A percentile compares a stretch with the other conserved stretches of the same genome.
Conservation (phyloP, 495 filamentous ascomycete species). For the Hypoxylon trugodes region DNA sequence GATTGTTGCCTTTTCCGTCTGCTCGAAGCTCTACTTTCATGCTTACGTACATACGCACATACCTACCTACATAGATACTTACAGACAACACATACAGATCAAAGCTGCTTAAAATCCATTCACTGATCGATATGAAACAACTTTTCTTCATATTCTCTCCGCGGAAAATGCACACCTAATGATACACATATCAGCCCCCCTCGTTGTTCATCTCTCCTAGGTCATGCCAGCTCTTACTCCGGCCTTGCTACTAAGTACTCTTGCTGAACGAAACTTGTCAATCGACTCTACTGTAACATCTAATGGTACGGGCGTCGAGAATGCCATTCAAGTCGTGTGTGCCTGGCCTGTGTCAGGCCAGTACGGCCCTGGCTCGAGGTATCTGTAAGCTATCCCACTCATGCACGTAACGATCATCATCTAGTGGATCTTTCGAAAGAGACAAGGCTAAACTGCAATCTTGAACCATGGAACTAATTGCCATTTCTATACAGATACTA, state of each 20-base stretch:
- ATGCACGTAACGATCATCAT: neutral
- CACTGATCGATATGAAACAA: constrained; percentile 20
- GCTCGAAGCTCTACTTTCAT: neutral
- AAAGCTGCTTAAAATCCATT: too few relatives aligned
- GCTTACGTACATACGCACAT: neutral
- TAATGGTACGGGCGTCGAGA: constrained; percentile 36
- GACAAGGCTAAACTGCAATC: neutral
- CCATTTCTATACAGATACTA: constrained; percentile 59
- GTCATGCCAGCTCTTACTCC: constrained; percentile 55
- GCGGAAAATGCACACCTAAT: constrained; percentile 9
- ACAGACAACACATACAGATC: constrained; percentile 7
- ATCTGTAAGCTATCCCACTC: constrained; percentile 54
- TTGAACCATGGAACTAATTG: constrained; percentile 1
- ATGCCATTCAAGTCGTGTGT: constrained; percentile 61
- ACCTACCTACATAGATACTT: neutral
- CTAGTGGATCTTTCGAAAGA: neutral
- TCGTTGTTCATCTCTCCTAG: constrained; percentile 3
- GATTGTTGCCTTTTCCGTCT: neutral
- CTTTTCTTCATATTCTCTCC: neutral
- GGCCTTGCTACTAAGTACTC: constrained; percentile 40
- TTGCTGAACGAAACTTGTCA: constrained; percentile 40
- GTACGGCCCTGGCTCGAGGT: constrained; percentile 64
- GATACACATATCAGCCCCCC: neutral
- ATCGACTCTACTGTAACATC: constrained; percentile 24
- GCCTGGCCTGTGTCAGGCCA: constrained; percentile 69